Conservation (phyloP, 2,329 filamentous ascomycete genomes). For the Myriosclerotinia curreyana region DNA sequence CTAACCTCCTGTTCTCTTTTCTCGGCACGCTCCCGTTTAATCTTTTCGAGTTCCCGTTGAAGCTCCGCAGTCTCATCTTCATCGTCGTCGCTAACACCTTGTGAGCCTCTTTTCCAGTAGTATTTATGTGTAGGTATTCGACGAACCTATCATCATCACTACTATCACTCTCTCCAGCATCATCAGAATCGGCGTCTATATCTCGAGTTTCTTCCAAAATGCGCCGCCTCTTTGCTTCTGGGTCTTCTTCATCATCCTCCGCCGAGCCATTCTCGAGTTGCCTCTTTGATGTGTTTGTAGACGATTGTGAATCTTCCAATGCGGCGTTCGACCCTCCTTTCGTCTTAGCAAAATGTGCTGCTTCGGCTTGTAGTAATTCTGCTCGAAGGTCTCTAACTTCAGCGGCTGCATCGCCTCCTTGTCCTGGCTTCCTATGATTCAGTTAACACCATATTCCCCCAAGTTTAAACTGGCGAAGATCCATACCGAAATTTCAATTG, state of each 20-base stretch:
- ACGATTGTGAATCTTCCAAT: slow-evolving; percentile 47
- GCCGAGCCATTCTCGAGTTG: slow-evolving; percentile 53
- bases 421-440: slow-evolving; percentile 66
- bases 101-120: slow-evolving; percentile 33
- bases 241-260: slow-evolving; percentile 56
- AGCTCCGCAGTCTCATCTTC: slow-evolving; percentile 86
- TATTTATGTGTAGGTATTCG: background rate
- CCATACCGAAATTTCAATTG: slow-evolving; percentile 79
- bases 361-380: slow-evolving; percentile 86
- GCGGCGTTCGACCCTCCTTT: slow-evolving; percentile 55
- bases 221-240: slow-evolving; percentile 77
- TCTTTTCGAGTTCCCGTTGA: slow-evolving; percentile 90
- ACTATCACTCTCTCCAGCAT: slow-evolving; percentile 55
- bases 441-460: slow-evolving; percentile 26
- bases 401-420: slow-evolving; percentile 76
- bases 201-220: slow-evolving; percentile 86
- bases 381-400: slow-evolving; percentile 76
- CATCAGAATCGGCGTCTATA: slow-evolving; percentile 78
- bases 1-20: slow-evolving; percentile 69
- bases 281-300: slow-evolving; percentile 63
- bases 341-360: slow-evolving; percentile 82
- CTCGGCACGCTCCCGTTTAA: slow-evolving; percentile 77
- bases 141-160: slow-evolving; percentile 57
- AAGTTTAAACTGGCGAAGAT: background rate
- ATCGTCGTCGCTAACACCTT: slow-evolving; percentile 57